These are phyloP conservation scores for Nothophytophthora sp. DNA, from an alignment of 352 stramenopile genomes.

Conservation along the genomic window DNA sequence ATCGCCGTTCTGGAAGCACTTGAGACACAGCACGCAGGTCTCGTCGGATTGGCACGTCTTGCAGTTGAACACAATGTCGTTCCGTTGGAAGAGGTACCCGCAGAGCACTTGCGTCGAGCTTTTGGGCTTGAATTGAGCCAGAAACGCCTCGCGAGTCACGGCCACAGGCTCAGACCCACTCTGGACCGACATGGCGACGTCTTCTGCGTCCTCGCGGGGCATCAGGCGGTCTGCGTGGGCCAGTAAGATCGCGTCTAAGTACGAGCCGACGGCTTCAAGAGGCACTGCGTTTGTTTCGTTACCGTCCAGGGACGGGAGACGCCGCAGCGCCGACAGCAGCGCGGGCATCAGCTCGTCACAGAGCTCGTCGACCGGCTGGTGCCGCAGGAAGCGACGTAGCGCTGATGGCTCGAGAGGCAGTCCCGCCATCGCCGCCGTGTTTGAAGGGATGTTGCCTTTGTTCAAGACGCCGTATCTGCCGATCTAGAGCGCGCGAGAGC, in stretches of 20 bases:
- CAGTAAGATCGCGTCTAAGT: conserved; percentile 59
- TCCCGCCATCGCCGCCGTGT: neutral
- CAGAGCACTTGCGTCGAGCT: conserved; percentile 75
- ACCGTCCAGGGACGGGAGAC: conserved; percentile 1
- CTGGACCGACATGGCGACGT: conserved; percentile 8
- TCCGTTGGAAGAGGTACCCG: conserved; percentile 96
- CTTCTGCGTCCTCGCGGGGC: conserved; percentile 1
- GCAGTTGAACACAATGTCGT: conserved; percentile 99
- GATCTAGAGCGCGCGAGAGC: no score
- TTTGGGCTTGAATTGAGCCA: conserved; percentile 59
- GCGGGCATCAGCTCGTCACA: conserved; percentile 14
- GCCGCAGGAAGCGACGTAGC: conserved; percentile 25
- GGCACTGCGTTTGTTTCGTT: conserved; percentile 20
- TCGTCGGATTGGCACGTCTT: conserved; percentile 97
- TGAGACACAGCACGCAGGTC: conserved; percentile 97
- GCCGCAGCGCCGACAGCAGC: conserved; percentile 24
- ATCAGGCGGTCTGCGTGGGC: conserved; percentile 26
- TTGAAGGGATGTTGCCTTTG: neutral
- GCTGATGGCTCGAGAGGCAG: conserved; percentile 5
- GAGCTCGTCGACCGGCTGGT: conserved; percentile 11
- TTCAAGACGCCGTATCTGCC: no score
- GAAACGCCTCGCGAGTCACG: conserved; percentile 54
- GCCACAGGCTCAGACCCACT: conserved; percentile 10
- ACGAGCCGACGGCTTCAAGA: conserved; percentile 28
- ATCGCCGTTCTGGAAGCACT: conserved; percentile 95